phyloP scores from a whole-genome alignment of 495 filamentous ascomycete species.

The Hypoxylon trugodes region DNA sequence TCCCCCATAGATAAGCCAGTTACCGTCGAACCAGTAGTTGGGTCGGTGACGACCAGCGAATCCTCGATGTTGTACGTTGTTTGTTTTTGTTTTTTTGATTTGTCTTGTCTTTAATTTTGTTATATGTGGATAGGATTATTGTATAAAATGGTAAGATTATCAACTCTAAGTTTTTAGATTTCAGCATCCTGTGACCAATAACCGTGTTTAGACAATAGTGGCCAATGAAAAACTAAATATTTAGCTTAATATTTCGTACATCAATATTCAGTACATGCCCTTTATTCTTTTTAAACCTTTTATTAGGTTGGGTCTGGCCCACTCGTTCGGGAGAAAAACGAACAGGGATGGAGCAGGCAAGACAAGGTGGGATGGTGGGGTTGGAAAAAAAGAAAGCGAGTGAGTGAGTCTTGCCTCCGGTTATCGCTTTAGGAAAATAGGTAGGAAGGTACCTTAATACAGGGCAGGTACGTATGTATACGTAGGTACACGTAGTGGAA shows the following conservation, averaged over 20 bases:
- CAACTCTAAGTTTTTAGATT: no score
- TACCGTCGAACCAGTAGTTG: constrained; percentile 55
- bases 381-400: constrained; percentile 4
- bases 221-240: constrained; percentile 10
- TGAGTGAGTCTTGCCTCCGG: constrained; percentile 23
- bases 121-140: no score
- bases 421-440: constrained; percentile 29
- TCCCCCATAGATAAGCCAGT: constrained; percentile 53
- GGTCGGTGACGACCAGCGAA: constrained; percentile 60
- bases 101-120: not conserved
- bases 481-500: no score
- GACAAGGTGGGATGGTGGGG: constrained; percentile 30
- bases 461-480: not conserved
- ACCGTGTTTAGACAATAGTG: no score
- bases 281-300: constrained; percentile 2
- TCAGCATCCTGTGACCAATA: no score
- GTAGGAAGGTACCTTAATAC: not conserved
- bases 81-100: constrained; percentile 11
- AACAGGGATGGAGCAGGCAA: not conserved
- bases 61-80: constrained; percentile 54
- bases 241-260: not conserved
- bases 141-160: no score
- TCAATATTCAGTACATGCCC: no score
- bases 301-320: not conserved
- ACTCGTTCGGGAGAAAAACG: constrained; percentile 1